Evolutionary conservation across 148 eudicot species (phyloP).

Genomic region (Bassia scoparia): DNA sequence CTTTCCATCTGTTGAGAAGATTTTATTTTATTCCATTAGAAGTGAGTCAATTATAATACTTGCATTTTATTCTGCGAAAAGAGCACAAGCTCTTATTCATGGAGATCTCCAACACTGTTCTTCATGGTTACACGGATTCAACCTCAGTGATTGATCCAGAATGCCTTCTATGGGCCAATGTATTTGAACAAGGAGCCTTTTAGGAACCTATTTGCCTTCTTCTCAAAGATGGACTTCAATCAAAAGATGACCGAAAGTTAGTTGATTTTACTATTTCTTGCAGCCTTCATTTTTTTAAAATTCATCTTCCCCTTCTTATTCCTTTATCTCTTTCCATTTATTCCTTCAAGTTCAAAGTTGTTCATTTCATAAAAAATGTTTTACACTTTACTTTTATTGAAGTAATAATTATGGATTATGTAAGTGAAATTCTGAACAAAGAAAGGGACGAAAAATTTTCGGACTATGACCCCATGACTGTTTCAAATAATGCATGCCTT

Average conservation of each 20-base stretch:
- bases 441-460: too few species aligned
- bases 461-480: too few species aligned
- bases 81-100: constrained; percentile 86
- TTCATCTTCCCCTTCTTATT: too few species aligned
- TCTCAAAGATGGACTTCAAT: constrained; percentile 85
- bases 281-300: neutral
- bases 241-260: constrained; percentile 58
- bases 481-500: too few species aligned
- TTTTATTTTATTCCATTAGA: neutral
- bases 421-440: too few species aligned
- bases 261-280: neutral
- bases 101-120: constrained; percentile 96
- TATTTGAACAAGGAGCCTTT: constrained; percentile 89
- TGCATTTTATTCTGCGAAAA: constrained; percentile 73
- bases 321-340: too few species aligned
- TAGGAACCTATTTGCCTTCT: constrained; percentile 80
- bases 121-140: constrained; percentile 82
- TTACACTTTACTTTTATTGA: too few species aligned
- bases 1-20: neutral
- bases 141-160: constrained; percentile 97
- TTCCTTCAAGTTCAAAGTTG: too few species aligned
- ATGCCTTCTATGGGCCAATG: constrained; percentile 89
- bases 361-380: too few species aligned
- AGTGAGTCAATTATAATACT: neutral
- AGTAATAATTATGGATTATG: too few species aligned